Evolutionary conservation across 805 yeast genomes (phyloP).

Genomic region (Metschnikowia kunwiensis): DNA sequence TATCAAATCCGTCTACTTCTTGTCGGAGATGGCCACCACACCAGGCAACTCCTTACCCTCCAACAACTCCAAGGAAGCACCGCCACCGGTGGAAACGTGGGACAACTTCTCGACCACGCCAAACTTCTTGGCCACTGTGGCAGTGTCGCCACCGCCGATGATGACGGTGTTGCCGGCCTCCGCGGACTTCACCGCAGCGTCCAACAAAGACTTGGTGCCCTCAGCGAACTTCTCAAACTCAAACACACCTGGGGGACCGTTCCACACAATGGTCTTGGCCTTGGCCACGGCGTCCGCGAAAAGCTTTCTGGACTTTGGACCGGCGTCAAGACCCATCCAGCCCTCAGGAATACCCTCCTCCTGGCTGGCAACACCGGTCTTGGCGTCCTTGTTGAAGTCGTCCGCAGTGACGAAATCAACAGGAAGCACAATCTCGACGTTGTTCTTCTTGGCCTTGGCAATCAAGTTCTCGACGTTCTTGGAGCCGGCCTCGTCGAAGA

Average conservation of each 20-base stretch:
- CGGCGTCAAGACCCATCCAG: conserved; percentile 95
- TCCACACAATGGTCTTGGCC: conserved; percentile 99
- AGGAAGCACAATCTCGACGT: conserved; percentile 91
- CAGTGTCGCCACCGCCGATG: conserved; percentile 99
- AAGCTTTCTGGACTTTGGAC: conserved; percentile 81
- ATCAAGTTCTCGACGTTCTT: conserved; percentile 88
- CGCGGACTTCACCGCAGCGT: conserved; percentile 82
- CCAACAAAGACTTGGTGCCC: conserved; percentile 90
- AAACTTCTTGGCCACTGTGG: conserved; percentile 97
- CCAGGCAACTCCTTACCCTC: conserved; percentile 99
- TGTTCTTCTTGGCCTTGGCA: conserved; percentile 94
- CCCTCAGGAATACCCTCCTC: conserved; percentile 91
- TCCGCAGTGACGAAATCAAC: conserved; percentile 96
- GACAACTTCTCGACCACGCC: conserved; percentile 95
- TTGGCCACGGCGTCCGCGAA: conserved; percentile 79
- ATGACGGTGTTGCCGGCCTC: conserved; percentile 89
- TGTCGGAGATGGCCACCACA: conserved; percentile 87
- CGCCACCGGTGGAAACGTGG: conserved; percentile 99
- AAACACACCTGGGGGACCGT: conserved; percentile 99
- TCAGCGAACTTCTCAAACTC: conserved; percentile 90
- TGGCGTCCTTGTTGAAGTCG: conserved; percentile 88
- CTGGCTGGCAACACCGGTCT: conserved; percentile 77
- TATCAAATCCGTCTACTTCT: conserved; percentile 25
- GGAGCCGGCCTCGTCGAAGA: conserved; percentile 92
- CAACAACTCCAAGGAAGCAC: conserved; percentile 97